Evolutionary conservation across 2,329 filamentous ascomycete genomes (phyloP).

Genomic region (Fusarium beomiforme): DNA sequence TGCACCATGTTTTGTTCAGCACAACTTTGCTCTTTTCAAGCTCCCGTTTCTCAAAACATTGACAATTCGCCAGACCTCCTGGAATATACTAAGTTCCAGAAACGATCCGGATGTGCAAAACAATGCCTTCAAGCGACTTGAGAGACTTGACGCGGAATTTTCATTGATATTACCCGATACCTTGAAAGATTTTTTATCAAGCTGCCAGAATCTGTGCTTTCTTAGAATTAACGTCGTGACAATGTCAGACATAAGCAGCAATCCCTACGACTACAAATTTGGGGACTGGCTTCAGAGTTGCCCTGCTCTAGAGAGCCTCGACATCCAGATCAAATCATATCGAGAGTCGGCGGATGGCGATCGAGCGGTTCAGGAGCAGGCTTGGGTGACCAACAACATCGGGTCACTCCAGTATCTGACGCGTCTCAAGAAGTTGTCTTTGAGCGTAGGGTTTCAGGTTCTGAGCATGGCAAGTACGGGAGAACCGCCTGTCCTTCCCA

Average conservation of each 20-base stretch:
- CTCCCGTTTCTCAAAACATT: background rate
- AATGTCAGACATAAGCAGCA: background rate
- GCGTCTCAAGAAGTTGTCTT: background rate
- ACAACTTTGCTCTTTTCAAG: background rate
- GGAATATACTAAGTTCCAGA: too few species aligned
- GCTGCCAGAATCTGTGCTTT: background rate
- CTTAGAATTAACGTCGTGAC: background rate
- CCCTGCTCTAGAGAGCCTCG: background rate
- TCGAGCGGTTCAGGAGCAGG: background rate
- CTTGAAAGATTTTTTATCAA: background rate
- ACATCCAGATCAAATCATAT: background rate
- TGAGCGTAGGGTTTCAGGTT: background rate
- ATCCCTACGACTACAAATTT: background rate
- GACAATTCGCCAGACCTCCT: background rate
- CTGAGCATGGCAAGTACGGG: background rate
- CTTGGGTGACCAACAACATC: background rate
- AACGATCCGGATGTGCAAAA: background rate
- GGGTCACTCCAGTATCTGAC: background rate
- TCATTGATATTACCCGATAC: background rate
- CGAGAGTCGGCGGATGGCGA: background rate
- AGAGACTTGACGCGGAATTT: background rate
- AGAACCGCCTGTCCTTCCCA: background rate
- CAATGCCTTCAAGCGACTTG: background rate
- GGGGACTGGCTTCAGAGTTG: background rate
- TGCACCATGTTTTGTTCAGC: background rate